A percentile compares a stretch with the other conserved stretches of the same genome.
Conservation (phyloP, 441 rosid genomes). For the Bruguiera hainesii region DNA sequence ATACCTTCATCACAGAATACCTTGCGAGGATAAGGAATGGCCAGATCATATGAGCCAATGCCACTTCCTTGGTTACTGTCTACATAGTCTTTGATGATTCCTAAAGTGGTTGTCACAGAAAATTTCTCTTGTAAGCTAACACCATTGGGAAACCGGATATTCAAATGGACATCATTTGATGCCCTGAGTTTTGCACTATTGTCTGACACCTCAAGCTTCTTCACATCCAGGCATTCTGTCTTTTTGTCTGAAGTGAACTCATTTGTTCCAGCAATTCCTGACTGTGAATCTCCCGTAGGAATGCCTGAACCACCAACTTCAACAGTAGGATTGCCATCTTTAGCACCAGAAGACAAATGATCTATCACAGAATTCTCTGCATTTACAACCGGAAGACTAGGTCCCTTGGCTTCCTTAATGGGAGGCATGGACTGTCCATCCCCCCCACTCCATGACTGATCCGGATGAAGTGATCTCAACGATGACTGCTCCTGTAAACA, state of each 20-base stretch:
- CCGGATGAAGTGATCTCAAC: constrained; percentile 27
- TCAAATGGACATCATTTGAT: constrained; percentile 55
- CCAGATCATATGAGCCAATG: constrained; percentile 63
- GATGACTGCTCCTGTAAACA: constrained; percentile 19
- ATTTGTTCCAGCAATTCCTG: constrained; percentile 16
- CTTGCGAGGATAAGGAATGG: constrained; percentile 75
- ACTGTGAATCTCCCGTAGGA: constrained; percentile 17
- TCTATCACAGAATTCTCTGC: constrained; percentile 29
- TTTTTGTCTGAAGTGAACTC: constrained; percentile 21
- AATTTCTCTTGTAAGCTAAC: constrained; percentile 67
- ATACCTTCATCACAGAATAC: constrained; percentile 74
- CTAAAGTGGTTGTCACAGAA: constrained; percentile 48
- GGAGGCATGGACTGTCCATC: constrained; percentile 26
- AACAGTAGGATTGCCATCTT: constrained; percentile 19
- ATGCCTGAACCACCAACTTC: constrained; percentile 24
- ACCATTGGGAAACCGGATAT: constrained; percentile 71
- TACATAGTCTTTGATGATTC: constrained; percentile 67
- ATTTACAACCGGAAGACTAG: constrained; percentile 24
- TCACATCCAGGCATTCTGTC: constrained; percentile 23
- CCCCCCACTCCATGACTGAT: constrained; percentile 17
- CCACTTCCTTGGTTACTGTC: constrained; percentile 47
- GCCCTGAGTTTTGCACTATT: constrained; percentile 20
- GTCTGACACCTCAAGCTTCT: constrained; percentile 16
- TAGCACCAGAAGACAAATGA: constrained; percentile 23
- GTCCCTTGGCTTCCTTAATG: constrained; percentile 27